Conservation (phyloP, 768 basidiomycete genomes). For the Boletus rubescentipes region DNA sequence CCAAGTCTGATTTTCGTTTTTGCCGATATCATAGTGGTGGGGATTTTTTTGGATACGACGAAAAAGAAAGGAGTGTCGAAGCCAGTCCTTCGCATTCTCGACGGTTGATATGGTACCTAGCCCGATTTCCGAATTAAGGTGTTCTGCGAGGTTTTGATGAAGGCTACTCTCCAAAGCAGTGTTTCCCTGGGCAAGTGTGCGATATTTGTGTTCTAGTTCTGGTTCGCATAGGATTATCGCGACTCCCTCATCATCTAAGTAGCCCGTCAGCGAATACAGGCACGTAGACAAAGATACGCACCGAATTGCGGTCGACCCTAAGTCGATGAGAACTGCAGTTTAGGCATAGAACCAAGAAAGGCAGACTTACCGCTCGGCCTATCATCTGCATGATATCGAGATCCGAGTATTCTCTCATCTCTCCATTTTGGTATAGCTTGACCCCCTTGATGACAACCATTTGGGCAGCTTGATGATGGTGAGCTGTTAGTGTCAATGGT, state of each 20-base stretch:
- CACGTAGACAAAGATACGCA: conserved; percentile 24
- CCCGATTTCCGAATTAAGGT: conserved; percentile 92
- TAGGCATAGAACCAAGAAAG: neutral
- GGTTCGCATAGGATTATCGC: conserved; percentile 82
- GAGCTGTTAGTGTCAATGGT: neutral
- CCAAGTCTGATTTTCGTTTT: conserved; percentile 59
- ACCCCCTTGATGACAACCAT: conserved; percentile 94
- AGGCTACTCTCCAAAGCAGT: conserved; percentile 85
- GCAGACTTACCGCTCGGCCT: conserved; percentile 73
- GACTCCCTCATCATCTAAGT: conserved; percentile 74
- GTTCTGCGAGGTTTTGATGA: conserved; percentile 81
- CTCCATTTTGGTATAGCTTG: conserved; percentile 68
- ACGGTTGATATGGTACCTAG: conserved; percentile 77
- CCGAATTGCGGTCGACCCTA: conserved; percentile 93
- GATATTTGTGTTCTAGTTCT: conserved; percentile 71
- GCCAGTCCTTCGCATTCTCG: conserved; percentile 76
- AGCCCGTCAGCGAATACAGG: neutral
- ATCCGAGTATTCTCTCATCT: conserved; percentile 81
- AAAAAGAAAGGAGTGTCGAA: conserved; percentile 82
- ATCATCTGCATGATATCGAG: conserved; percentile 96
- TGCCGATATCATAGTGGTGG: conserved; percentile 63
- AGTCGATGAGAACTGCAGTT: neutral
- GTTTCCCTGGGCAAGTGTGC: conserved; percentile 61
- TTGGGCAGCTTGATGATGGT: conserved; percentile 66
- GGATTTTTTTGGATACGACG: conserved; percentile 87